Conservation (phyloP, 345 rosid species). For the Pseudoturritis turrita region DNA sequence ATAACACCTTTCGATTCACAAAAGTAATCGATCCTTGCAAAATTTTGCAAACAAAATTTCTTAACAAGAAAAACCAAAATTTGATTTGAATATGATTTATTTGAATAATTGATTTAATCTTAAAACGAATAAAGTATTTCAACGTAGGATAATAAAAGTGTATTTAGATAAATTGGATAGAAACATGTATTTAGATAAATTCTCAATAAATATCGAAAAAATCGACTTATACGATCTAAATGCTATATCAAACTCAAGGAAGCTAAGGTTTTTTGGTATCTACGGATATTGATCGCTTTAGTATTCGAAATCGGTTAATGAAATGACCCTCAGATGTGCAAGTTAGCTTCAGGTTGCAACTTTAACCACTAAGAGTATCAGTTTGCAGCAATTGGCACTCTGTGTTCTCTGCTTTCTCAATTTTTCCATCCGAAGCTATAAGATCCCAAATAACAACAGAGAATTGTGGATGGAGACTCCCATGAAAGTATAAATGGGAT, state of each 20-base stretch:
- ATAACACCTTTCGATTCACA: too few species aligned
- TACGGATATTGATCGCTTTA: neutral
- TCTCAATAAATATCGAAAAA: too few species aligned
- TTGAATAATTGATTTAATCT: too few species aligned
- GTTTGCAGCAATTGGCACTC: neutral
- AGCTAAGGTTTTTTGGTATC: constrained; percentile 1
- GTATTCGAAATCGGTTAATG: neutral
- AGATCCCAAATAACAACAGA: neutral
- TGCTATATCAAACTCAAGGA: neutral
- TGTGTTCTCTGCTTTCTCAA: neutral
- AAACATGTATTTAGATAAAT: too few species aligned
- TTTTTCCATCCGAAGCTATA: neutral
- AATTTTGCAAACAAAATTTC: too few species aligned
- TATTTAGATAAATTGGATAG: too few species aligned
- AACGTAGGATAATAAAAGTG: too few species aligned
- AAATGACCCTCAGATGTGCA: neutral
- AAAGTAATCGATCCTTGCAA: too few species aligned
- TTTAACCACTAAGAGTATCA: neutral
- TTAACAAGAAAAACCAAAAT: too few species aligned
- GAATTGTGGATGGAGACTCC: neutral
- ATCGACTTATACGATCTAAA: too few species aligned
- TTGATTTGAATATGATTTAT: too few species aligned
- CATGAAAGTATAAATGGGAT: neutral
- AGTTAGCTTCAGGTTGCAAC: neutral
- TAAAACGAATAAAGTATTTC: too few species aligned